Percentiles rank a stretch among this genome's conserved stretches.
Evolutionary conservation across 2,329 filamentous ascomycete genomes (phyloP).

Genomic region (Colletotrichum plurivorum): DNA sequence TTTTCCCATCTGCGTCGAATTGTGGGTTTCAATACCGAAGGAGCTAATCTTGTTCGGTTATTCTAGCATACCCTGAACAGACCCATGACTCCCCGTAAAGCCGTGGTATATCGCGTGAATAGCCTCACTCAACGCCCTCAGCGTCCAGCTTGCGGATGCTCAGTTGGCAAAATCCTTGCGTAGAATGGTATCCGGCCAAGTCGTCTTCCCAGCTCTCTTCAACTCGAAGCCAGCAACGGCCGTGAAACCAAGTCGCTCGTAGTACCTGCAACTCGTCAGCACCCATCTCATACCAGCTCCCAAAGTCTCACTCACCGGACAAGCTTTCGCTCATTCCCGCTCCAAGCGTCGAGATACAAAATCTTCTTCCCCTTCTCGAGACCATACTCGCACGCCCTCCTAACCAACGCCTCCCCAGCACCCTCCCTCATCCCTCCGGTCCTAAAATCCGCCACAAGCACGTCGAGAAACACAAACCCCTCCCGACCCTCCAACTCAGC

Average conservation of each 20-base stretch:
- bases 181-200: neutral
- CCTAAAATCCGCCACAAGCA: slow-evolving; percentile 41
- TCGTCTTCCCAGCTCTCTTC: neutral
- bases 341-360: slow-evolving; percentile 48
- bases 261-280: neutral
- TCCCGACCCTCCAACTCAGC: slow-evolving; percentile 17
- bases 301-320: slow-evolving; percentile 12
- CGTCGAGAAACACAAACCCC: slow-evolving; percentile 39
- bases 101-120: too few species aligned
- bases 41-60: too few species aligned
- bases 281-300: fast-evolving
- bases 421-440: slow-evolving; percentile 21
- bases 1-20: neutral
- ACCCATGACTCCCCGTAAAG: too few species aligned
- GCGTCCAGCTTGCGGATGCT: neutral
- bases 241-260: slow-evolving; percentile 7
- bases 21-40: too few species aligned
- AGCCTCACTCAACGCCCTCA: too few species aligned
- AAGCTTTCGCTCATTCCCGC: slow-evolving; percentile 44
- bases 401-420: slow-evolving; percentile 35
- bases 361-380: slow-evolving; percentile 30
- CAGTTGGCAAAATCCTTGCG: neutral
- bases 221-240: neutral
- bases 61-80: too few species aligned
- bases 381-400: slow-evolving; percentile 31